Base-by-base conservation (phyloP, 2,329 filamentous ascomycete species). In the Alternaria dauci region DNA sequence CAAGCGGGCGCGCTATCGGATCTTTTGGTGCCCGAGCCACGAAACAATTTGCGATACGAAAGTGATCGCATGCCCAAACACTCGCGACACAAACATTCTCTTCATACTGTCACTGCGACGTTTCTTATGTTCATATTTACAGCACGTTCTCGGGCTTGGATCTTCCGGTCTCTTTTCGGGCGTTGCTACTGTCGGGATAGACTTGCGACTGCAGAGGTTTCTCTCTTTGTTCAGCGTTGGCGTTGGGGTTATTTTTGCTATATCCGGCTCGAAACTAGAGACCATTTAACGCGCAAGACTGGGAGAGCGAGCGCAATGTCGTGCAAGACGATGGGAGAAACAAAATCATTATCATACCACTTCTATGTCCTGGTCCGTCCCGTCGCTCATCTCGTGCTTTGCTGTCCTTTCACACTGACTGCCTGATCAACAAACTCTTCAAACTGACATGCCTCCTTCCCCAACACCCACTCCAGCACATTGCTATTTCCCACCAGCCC, bases 71-170 rank as follows among this genome's bases (percentile, higher is more conserved):
- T 36, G 32, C 16, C 36, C 32, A 54, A 41, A 34, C 53, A 43
- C 11, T 44, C 25, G 1, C 25, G 38, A 51, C 20, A 8, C 39
- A 20, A 26, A 12, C 42, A 18, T 28, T 9, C 32, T 28, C n/a
- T 38, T 42, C 20, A 56, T 26, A 47, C 30, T 43, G 60, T 63
- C 57, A 50, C 48, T 51, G 57, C 60, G 48, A 54, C 57, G 48
- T 50, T 60, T 60, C 52, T 54, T 60, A 48, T 63, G 52, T 60
- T 47, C 30, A 52, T 55, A 56, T 57, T 51, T 51, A 52, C 28
- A 25, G 38, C 3, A 20, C 18, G 7, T 50, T 23, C 28, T 50
- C 30, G 25, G 52, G 25, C 41, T n/a, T 14, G 20, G 18, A 14
- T 28, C 26, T 42, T 36, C 25, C 42, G 6, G 25, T 38, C 32